A percentile compares a stretch with the other conserved stretches of the same genome.
Evolutionary conservation across 1,284 basidiomycete species (phyloP).

Genomic region (Leccinum fallax): DNA sequence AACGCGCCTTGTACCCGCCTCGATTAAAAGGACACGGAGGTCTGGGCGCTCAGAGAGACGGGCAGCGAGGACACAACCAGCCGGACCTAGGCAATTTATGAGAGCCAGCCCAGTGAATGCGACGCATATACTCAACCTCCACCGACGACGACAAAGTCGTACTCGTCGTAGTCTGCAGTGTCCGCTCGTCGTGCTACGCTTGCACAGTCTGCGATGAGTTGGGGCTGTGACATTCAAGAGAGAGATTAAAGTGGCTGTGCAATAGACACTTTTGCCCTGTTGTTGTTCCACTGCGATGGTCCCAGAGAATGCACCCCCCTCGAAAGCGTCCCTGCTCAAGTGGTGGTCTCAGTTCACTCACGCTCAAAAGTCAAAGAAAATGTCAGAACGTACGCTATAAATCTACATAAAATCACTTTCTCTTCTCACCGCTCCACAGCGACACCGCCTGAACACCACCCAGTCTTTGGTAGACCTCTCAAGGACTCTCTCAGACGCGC

Average conservation of each 20-base stretch:
- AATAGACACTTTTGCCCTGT: background rate
- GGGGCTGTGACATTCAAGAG: background rate
- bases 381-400: conserved; percentile 38
- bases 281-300: conserved; percentile 20
- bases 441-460: conserved; percentile 39
- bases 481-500: conserved; percentile 85
- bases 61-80: conserved; percentile 68
- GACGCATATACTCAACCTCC: conserved; percentile 47
- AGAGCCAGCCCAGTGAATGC: background rate
- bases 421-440: conserved; percentile 15
- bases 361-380: conserved; percentile 58
- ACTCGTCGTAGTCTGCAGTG: conserved; percentile 39
- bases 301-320: conserved; percentile 43
- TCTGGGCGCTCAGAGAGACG: conserved; percentile 62
- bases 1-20: conserved; percentile 63
- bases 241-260: conserved; percentile 21
- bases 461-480: conserved; percentile 87
- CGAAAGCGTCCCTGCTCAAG: conserved; percentile 69
- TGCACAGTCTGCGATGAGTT: conserved; percentile 7
- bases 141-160: conserved; percentile 65
- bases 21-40: conserved; percentile 60
- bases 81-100: conserved; percentile 50
- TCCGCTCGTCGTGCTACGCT: conserved; percentile 15
- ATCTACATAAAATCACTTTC: conserved; percentile 27
- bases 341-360: conserved; percentile 84